Percentiles rank a stretch among this genome's conserved stretches.
Evolutionary conservation across 1,284 basidiomycete species (phyloP).

Genomic region (Serendipita sp.): DNA sequence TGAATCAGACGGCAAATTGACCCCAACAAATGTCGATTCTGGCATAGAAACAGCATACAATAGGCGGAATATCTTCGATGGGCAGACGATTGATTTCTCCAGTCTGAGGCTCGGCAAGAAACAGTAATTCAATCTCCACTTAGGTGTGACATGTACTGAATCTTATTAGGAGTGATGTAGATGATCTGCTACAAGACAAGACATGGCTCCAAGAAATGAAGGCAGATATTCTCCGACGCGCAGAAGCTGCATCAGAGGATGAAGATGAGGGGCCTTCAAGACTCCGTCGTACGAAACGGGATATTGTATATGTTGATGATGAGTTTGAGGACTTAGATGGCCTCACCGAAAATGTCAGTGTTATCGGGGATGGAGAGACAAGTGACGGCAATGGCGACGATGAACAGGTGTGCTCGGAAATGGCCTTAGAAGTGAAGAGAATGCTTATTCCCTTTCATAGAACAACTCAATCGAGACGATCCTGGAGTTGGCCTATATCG

Average conservation of each 20-base stretch:
- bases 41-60: conserved; percentile 21
- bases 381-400: conserved; percentile 28
- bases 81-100: conserved; percentile 48
- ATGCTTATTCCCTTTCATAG: conserved; percentile 3
- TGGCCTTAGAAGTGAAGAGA: conserved; percentile 13
- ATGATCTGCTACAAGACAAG: conserved; percentile 36
- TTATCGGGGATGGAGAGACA: conserved; percentile 47
- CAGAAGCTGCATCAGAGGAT: conserved; percentile 50
- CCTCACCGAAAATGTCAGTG: conserved; percentile 23
- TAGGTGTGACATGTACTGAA: conserved; percentile 13
- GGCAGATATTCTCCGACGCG: conserved; percentile 62
- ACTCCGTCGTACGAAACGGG: conserved; percentile 18
- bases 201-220: conserved; percentile 62
- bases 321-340: conserved; percentile 28
- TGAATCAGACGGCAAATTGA: conserved; percentile 16
- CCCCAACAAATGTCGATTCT: conserved; percentile 14
- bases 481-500: conserved; percentile 63
- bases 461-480: conserved; percentile 38
- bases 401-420: conserved; percentile 24
- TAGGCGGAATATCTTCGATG: conserved; percentile 60
- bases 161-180: conserved; percentile 30
- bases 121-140: conserved; percentile 25
- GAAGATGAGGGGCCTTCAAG: conserved; percentile 40
- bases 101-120: conserved; percentile 49
- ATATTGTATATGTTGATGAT: conserved; percentile 32